Percentiles rank a stretch among this genome's conserved stretches.
phyloP scores from a whole-genome alignment of 352 stramenopile genomes.

The Bremia lactucae region DNA sequence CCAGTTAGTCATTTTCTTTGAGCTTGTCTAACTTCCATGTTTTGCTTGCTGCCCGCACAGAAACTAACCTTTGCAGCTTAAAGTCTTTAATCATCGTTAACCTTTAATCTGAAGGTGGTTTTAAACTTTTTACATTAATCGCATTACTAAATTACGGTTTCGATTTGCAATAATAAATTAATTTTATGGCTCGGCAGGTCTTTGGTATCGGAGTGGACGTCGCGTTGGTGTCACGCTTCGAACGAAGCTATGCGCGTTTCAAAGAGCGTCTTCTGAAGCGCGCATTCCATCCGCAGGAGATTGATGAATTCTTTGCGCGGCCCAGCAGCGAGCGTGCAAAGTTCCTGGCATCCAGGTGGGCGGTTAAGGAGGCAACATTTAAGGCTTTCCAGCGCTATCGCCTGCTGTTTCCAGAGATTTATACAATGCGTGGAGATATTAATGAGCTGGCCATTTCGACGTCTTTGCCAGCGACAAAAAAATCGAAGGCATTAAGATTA shows the following conservation, averaged over 20 bases:
- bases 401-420: constrained; percentile 70
- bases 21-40: too few species aligned
- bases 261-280: constrained; percentile 49
- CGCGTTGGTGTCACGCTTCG: constrained; percentile 45
- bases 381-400: constrained; percentile 77
- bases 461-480: constrained; percentile 14
- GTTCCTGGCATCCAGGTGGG: constrained; percentile 75
- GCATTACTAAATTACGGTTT: too few species aligned
- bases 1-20: too few species aligned
- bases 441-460: constrained; percentile 11
- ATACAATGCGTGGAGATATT: constrained; percentile 9
- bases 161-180: not conserved
- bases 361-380: constrained; percentile 72
- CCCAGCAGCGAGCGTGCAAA: constrained; percentile 21
- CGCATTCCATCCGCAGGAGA: constrained; percentile 56
- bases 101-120: too few species aligned
- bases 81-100: too few species aligned
- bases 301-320: constrained; percentile 45
- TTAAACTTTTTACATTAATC: too few species aligned
- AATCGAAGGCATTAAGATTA: constrained; percentile 33
- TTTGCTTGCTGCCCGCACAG: too few species aligned
- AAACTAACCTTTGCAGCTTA: too few species aligned
- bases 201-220: constrained; percentile 73
- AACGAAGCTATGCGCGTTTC: constrained; percentile 38
- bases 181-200: constrained; percentile 18